phyloP scores from a whole-genome alignment of 139 green algal genomes.

The Tetratostichococcus sp. region DNA sequence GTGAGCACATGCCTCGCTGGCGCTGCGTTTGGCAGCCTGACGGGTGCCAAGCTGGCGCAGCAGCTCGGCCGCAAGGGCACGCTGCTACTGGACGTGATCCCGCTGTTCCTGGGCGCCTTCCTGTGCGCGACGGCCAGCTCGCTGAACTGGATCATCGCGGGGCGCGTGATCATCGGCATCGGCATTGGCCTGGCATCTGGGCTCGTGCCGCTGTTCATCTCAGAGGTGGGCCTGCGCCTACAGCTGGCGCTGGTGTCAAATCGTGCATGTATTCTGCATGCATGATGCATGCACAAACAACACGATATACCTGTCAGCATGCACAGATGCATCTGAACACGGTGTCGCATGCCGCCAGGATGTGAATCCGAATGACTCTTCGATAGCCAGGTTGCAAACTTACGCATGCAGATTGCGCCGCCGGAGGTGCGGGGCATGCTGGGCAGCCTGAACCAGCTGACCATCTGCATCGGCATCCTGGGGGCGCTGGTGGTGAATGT shows the following conservation, averaged over 20 bases:
- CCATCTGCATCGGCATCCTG: slow-evolving; percentile 95
- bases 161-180: slow-evolving; percentile 75
- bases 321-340: too few relatives aligned
- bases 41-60: slow-evolving; percentile 68
- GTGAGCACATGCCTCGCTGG: slow-evolving; percentile 77
- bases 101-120: slow-evolving; percentile 69
- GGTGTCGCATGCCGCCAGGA: too few relatives aligned
- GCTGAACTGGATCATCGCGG: slow-evolving; percentile 63
- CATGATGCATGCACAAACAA: too few relatives aligned
- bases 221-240: slow-evolving; percentile 70
- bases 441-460: slow-evolving; percentile 92
- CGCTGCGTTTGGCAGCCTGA: slow-evolving; percentile 66
- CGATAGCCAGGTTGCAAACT: too few relatives aligned
- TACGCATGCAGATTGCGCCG: slow-evolving; percentile 54
- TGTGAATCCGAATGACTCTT: too few relatives aligned
- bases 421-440: slow-evolving; percentile 75
- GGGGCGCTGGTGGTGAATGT: slow-evolving; percentile 83
- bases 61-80: slow-evolving; percentile 54
- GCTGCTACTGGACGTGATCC: slow-evolving; percentile 64
- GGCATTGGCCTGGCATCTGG: slow-evolving; percentile 89
- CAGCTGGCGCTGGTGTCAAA: too few relatives aligned
- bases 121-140: slow-evolving; percentile 55
- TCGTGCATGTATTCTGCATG: too few relatives aligned
- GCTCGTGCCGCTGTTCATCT: slow-evolving; percentile 94
- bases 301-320: too few relatives aligned